Evolutionary conservation across 257 asterid genomes (phyloP).

Genomic region (Solanum arcanum): DNA sequence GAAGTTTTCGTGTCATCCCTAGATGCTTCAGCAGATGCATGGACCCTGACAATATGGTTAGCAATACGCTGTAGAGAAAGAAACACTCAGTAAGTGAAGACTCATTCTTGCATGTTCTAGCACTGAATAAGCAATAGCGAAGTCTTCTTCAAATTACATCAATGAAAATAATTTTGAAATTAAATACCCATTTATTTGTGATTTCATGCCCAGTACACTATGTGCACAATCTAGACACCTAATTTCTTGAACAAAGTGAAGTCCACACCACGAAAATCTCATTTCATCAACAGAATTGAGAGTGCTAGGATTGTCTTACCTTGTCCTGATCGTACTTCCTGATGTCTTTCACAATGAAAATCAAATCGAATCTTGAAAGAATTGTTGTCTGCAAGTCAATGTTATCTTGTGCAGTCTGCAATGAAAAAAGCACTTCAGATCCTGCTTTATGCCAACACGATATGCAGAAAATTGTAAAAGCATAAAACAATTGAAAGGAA

Average conservation of each 20-base stretch:
- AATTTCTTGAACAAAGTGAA: neutral
- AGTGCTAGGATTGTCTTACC: constrained; percentile 27
- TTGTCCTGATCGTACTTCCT: constrained; percentile 86
- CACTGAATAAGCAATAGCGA: neutral
- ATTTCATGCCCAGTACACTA: neutral
- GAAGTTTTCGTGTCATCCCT: constrained; percentile 40
- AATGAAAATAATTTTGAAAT: neutral
- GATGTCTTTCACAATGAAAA: constrained; percentile 91
- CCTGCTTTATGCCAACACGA: neutral
- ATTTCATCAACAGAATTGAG: neutral
- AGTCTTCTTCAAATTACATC: neutral
- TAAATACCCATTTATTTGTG: neutral
- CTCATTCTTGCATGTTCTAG: neutral
- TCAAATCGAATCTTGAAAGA: constrained; percentile 92
- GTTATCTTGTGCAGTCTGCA: constrained; percentile 97
- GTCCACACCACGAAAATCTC: neutral
- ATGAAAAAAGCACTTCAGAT: constrained; percentile 14
- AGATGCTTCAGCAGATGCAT: constrained; percentile 83
- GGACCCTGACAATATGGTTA: constrained; percentile 79
- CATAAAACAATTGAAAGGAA: neutral
- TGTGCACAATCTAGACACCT: neutral
- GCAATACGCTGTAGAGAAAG: constrained; percentile 63
- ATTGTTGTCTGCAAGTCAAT: constrained; percentile 98
- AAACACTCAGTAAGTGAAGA: constrained; percentile 11
- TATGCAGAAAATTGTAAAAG: neutral